Evolutionary conservation across 345 rosid species (phyloP).

Genomic region (Gossypium longicalyx): DNA sequence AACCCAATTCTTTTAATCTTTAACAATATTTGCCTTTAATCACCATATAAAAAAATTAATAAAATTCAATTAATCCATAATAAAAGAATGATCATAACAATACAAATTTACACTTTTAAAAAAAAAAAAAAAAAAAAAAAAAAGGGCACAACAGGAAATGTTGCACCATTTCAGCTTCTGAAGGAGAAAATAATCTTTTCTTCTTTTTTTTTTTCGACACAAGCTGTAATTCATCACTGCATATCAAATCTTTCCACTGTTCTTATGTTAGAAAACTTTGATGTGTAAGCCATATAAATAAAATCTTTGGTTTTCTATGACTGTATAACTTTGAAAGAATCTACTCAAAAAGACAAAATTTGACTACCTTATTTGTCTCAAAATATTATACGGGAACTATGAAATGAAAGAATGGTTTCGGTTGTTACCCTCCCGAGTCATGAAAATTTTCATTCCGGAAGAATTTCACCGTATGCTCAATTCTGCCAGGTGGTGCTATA

Average conservation of each 20-base stretch:
- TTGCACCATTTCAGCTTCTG: not conserved
- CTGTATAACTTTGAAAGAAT: conserved; percentile 18
- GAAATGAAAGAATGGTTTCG: conserved; percentile 30
- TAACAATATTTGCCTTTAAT: not conserved
- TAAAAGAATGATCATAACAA: conserved; percentile 13
- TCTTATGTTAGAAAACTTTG: conserved; percentile 8
- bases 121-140: not conserved
- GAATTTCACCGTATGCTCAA: conserved; percentile 27
- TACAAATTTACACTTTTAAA: conserved; percentile 28
- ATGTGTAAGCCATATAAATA: conserved; percentile 29
- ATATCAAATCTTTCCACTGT: conserved; percentile 13
- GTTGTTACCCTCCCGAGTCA: conserved; percentile 20
- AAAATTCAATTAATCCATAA: not conserved
- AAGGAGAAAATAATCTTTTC: not conserved
- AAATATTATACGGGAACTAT: conserved; percentile 24
- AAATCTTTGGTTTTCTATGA: conserved; percentile 26
- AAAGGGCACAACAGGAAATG: not conserved
- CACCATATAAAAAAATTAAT: not conserved
- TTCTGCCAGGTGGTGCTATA: conserved; percentile 18
- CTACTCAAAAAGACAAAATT: conserved; percentile 41
- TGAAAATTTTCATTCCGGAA: conserved; percentile 28
- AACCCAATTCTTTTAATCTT: too few relatives aligned
- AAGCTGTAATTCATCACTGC: conserved; percentile 18
- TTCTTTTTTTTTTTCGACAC: not conserved
- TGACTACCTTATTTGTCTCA: conserved; percentile 38